These are phyloP conservation scores for Cryptosporidium tyzzeri DNA, from an alignment of 169 alveolate species.

Conservation along the genomic window DNA sequence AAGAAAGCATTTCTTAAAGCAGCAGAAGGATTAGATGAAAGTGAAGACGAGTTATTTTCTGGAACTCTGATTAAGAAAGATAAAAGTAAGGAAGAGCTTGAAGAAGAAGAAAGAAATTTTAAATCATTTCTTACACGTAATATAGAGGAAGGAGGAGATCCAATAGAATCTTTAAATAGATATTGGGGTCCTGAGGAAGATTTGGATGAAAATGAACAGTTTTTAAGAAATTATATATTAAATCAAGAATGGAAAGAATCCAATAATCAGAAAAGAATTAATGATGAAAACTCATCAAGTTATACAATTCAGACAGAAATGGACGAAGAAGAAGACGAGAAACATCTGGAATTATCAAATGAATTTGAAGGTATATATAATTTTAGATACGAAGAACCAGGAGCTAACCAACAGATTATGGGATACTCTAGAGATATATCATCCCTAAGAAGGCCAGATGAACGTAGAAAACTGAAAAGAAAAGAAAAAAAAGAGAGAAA, in stretches of 20 bases:
- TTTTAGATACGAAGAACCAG: constrained; percentile 86
- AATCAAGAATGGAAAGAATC: constrained; percentile 87
- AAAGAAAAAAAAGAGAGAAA: constrained; percentile 82
- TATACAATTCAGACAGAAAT: constrained; percentile 48
- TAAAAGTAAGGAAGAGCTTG: constrained; percentile 50
- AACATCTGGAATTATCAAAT: constrained; percentile 85
- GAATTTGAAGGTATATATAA: constrained; percentile 87
- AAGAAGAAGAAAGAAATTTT: constrained; percentile 59
- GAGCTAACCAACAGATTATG: constrained; percentile 77
- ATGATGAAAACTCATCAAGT: not conserved
- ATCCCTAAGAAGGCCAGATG: constrained; percentile 82
- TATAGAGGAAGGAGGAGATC: constrained; percentile 52
- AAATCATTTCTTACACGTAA: constrained; percentile 58
- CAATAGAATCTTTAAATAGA: constrained; percentile 63
- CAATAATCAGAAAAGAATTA: constrained; percentile 63
- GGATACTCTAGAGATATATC: constrained; percentile 77
- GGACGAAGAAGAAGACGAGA: constrained; percentile 89
- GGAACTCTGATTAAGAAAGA: constrained; percentile 52
- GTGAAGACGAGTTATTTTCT: constrained; percentile 25
- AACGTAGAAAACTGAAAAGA: constrained; percentile 83
- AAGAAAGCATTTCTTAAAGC: constrained; percentile 74
- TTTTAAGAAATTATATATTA: constrained; percentile 87
- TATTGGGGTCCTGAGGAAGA: constrained; percentile 80
- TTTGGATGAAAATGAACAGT: constrained; percentile 83
- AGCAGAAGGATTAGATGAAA: constrained; percentile 45